These are phyloP conservation scores for Taxillus chinensis DNA, from an alignment of 164 flowering plant genomes.

Conservation along the genomic window DNA sequence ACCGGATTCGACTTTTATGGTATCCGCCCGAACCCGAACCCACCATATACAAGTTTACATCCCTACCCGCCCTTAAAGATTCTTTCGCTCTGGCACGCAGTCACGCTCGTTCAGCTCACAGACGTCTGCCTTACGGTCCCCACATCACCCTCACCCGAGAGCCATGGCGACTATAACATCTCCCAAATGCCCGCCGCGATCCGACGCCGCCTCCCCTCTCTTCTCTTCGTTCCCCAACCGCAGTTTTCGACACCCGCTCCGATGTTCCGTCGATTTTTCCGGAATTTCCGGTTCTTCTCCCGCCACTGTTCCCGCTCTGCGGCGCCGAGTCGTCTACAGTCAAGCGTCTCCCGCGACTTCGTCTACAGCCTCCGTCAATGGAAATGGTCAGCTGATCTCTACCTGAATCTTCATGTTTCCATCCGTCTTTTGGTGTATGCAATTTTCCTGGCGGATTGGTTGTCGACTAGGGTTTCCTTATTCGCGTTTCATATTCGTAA, in stretches of 20 bases:
- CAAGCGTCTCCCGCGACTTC: constrained; percentile 26
- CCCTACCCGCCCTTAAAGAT: too few relatives aligned
- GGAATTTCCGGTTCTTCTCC: constrained; percentile 10
- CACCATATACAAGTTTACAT: too few relatives aligned
- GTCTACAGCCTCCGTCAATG: constrained; percentile 23
- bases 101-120: too few relatives aligned
- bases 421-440: not conserved
- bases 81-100: too few relatives aligned
- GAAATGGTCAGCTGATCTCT: constrained; percentile 18
- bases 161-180: constrained; percentile 33
- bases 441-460: not conserved
- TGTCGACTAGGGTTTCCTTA: not conserved
- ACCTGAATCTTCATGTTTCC: not conserved
- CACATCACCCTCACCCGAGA: not conserved
- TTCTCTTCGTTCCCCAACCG: constrained; percentile 25
- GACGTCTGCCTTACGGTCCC: too few relatives aligned
- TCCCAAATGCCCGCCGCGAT: constrained; percentile 17
- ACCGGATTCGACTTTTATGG: too few relatives aligned
- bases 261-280: constrained; percentile 1
- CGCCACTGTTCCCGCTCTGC: constrained; percentile 1
- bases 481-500: not conserved
- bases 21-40: too few relatives aligned
- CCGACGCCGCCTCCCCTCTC: constrained; percentile 18
- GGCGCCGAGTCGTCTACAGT: constrained; percentile 29
- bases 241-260: constrained; percentile 7